Percentiles rank a stretch among this genome's conserved stretches.
These are phyloP conservation scores for Colletotrichum incanum DNA, from an alignment of 2,329 filamentous ascomycete genomes.

Conservation along the genomic window DNA sequence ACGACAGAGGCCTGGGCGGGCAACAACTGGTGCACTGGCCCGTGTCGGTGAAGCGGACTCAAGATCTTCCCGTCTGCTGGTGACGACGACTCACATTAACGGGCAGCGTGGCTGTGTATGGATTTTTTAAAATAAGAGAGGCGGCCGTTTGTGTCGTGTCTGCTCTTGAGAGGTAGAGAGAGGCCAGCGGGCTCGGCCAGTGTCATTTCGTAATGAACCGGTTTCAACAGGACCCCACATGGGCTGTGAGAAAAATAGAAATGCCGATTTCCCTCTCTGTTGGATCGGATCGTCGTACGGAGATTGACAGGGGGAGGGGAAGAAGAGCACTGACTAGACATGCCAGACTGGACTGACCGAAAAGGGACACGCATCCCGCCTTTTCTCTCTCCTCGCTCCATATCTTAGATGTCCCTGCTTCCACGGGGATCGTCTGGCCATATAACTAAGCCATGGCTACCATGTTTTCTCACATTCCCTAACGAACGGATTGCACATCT, in stretches of 20 bases:
- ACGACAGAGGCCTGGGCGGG: not conserved
- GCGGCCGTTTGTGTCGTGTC: constrained; percentile 16
- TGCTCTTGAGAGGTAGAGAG: not conserved
- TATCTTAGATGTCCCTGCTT: not conserved
- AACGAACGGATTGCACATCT: not conserved
- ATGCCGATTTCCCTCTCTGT: constrained; percentile 32
- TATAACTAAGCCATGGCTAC: not conserved
- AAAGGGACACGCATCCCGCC: constrained; percentile 23
- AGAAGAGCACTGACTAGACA: constrained; percentile 9
- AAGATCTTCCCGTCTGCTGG: constrained; percentile 10
- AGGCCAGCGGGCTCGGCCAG: constrained; percentile 15
- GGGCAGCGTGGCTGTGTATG: constrained; percentile 32
- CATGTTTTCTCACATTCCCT: not conserved
- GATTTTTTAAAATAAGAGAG: constrained; percentile 28
- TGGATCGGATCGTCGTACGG: constrained; percentile 41
- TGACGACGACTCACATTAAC: constrained; percentile 6
- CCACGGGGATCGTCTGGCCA: not conserved
- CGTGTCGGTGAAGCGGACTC: constrained; percentile 5
- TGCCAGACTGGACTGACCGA: constrained; percentile 7
- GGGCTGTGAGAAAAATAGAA: constrained; percentile 40
- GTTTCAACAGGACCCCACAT: constrained; percentile 42
- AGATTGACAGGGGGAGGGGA: constrained; percentile 22
- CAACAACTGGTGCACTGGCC: not conserved
- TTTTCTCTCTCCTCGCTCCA: not conserved
- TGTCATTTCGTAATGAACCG: constrained; percentile 42